Percentiles rank a stretch among this genome's conserved stretches.
Evolutionary conservation across 768 basidiomycete species (phyloP).

Genomic region (Psilocybe sp.): DNA sequence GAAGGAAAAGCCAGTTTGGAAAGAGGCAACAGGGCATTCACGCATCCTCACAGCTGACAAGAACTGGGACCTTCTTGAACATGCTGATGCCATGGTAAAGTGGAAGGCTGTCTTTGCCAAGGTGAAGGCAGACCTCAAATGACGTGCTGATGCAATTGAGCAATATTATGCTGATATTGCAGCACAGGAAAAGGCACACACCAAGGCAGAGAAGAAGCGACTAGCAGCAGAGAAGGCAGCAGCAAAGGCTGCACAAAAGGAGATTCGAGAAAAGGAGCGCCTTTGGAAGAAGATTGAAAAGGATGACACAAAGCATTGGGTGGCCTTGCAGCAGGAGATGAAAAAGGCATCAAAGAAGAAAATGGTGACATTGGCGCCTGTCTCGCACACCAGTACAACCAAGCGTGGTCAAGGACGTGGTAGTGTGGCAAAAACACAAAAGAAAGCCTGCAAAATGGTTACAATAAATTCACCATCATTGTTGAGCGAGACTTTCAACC

Average conservation of each 20-base stretch:
- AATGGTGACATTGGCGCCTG: too few species aligned
- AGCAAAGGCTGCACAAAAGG: background rate
- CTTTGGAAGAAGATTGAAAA: background rate
- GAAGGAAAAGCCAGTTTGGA: background rate
- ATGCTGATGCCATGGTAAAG: background rate
- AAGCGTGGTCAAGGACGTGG: too few species aligned
- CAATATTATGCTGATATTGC: too few species aligned
- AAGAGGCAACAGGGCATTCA: background rate
- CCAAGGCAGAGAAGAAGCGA: background rate
- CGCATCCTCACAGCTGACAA: conserved; percentile 2
- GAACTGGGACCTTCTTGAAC: background rate
- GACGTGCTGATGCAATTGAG: too few species aligned
- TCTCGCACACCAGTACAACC: too few species aligned
- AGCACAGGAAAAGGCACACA: too few species aligned
- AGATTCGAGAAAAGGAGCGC: background rate
- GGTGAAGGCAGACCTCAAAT: background rate
- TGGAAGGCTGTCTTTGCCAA: background rate
- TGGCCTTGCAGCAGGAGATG: background rate
- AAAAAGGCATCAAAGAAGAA: background rate
- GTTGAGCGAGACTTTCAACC: too few species aligned
- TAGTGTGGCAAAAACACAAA: too few species aligned
- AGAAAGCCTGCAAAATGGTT: too few species aligned
- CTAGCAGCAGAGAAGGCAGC: conserved; percentile 2
- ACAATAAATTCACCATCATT: too few species aligned
- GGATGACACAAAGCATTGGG: background rate